Percentiles rank a stretch among this genome's conserved stretches.
phyloP scores from a whole-genome alignment of 2,329 filamentous ascomycete species.

The Orbilia oligospora region DNA sequence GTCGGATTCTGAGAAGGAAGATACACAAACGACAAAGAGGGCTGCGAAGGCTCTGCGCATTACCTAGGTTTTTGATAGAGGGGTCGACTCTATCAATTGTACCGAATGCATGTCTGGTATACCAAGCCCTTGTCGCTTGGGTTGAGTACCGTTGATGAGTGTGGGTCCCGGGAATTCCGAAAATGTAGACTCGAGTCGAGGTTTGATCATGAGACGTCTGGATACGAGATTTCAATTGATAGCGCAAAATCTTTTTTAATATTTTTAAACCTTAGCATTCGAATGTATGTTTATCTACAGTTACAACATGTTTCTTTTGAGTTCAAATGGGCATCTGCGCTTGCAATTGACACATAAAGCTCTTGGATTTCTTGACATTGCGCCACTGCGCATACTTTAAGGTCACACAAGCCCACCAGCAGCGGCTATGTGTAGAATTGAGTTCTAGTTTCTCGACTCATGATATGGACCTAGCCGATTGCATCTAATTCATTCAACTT shows the following conservation, averaged over 20 bases:
- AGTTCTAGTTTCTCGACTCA: neutral
- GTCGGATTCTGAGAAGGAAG: neutral
- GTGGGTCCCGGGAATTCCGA: neutral
- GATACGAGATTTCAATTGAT: neutral
- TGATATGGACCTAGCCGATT: neutral
- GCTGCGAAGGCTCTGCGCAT: neutral
- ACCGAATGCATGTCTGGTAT: neutral
- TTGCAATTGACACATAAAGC: neutral
- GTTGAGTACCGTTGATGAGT: neutral
- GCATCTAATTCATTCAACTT: neutral
- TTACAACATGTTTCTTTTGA: neutral
- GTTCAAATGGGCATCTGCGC: neutral
- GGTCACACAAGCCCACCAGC: neutral
- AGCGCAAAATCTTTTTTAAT: neutral
- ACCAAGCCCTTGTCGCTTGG: neutral
- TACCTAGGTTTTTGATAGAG: too few relatives aligned
- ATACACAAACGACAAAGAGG: neutral
- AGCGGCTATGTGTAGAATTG: neutral
- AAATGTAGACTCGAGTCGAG: constrained; percentile 7
- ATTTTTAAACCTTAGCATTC: neutral
- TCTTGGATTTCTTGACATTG: neutral
- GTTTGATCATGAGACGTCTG: neutral
- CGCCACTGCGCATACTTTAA: neutral
- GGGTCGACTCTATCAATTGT: neutral
- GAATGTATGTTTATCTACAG: neutral